Base-by-base conservation (phyloP, 768 basidiomycete species). In the Myochromella boudieri region DNA sequence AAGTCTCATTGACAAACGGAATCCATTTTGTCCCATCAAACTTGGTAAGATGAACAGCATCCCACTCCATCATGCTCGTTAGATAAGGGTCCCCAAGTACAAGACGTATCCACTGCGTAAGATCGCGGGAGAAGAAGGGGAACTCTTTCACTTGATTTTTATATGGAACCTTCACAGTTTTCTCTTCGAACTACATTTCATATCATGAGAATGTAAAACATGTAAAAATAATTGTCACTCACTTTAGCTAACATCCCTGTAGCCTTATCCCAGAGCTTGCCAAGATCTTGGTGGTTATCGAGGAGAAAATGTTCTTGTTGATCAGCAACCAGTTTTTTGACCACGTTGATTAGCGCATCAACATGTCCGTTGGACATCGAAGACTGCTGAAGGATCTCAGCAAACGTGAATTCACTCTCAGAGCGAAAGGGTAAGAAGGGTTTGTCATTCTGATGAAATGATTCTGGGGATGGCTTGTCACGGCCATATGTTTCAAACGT, bases 351-450 rank as follows among this genome's bases (percentile, higher is more conserved):
- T 8, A 67, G 45, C 6, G 3, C 15, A 24, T 57, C 42, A 0
- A 51, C 53, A 33, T 63, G 51, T 0, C 8, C 22, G 18, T 49
- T 36, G 20, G 56, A 67, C 22, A 66, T 32, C 10, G 47, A 40
- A 8, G 56, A 43, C 14, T 62, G 43, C 2, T 56, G 57, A 2
- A 48, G 42, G 24, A 67, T 22, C 42, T 66, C 59, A 0, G 61
- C 61, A 32, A 70, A 54, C 20, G 64, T 56, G 48, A 68, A 69
- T 39, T 70, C 60, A 3, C 54, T 21, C 1, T 51, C 44, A 1
- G 60, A 56, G 5, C 21, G 36, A 31, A 68, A 69, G 4, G 68
- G 67, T 1, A 37, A 17, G 64, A 66, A 72, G 0, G 63, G 68
- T 28, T 52, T 28, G 15, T 12, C 14, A n/a, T 46, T 24, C 17